Evolutionary conservation across 495 filamentous ascomycete genomes (phyloP).

Genomic region (Daldinia bambusicola): DNA sequence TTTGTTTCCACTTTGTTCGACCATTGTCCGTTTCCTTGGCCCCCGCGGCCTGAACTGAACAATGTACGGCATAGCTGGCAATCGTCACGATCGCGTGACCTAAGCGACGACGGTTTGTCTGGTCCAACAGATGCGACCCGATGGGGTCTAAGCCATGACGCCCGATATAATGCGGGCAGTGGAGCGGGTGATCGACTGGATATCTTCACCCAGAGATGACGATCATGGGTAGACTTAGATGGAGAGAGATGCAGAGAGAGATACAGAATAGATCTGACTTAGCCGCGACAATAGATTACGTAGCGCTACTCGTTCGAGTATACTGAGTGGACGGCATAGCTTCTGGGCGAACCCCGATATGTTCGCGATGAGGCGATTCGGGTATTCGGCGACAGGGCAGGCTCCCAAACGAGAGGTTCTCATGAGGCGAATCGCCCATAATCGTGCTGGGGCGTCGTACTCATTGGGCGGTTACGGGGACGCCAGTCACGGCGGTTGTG

Average conservation of each 20-base stretch:
- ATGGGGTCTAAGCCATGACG: conserved; percentile 22
- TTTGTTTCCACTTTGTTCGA: conserved; percentile 45
- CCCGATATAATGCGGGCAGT: conserved; percentile 29
- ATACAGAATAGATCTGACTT: conserved; percentile 26
- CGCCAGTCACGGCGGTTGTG: conserved; percentile 43
- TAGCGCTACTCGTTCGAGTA: conserved; percentile 5
- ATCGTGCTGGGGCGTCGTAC: conserved; percentile 13
- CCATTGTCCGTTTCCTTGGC: conserved; percentile 40
- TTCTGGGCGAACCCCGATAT: conserved; percentile 1
- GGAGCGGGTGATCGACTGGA: conserved; percentile 41
- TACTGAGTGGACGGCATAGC: conserved; percentile 21
- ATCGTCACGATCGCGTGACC: conserved; percentile 28
- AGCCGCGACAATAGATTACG: conserved; percentile 18
- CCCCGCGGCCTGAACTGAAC: neutral
- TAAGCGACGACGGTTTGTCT: conserved; percentile 23
- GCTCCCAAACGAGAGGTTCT: conserved; percentile 46
- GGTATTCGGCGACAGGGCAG: conserved; percentile 23
- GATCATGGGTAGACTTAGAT: neutral
- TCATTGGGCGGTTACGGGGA: conserved; percentile 41
- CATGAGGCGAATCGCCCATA: conserved; percentile 44
- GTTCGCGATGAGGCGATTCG: conserved; percentile 38
- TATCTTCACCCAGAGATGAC: conserved; percentile 33
- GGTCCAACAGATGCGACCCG: conserved; percentile 44
- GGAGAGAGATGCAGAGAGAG: conserved; percentile 28
- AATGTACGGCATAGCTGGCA: conserved; percentile 10